Conservation (phyloP, 257 asterid genomes). For the Rehmannia glutinosa region DNA sequence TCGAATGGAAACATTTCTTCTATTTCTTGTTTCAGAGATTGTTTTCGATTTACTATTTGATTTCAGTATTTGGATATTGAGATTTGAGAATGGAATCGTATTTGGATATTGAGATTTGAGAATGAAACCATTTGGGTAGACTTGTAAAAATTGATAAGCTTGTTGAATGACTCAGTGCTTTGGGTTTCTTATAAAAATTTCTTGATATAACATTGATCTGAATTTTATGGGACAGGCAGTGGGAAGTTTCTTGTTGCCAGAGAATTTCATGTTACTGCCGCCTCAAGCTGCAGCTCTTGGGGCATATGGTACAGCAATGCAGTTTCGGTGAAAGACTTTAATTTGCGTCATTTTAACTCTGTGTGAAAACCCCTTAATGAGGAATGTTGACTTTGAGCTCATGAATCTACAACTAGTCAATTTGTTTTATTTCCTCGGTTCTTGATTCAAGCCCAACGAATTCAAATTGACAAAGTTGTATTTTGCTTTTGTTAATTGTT, state of each 20-base stretch:
- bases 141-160: background rate
- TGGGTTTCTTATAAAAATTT: background rate
- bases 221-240: background rate
- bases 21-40: background rate
- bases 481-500: background rate
- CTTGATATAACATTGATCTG: background rate
- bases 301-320: constrained; percentile 15
- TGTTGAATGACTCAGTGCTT: background rate
- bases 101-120: background rate
- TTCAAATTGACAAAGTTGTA: background rate
- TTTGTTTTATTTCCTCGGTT: background rate
- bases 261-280: constrained; percentile 1
- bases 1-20: background rate
- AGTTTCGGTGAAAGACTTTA: too few species aligned
- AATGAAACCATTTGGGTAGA: background rate
- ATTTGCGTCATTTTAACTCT: too few species aligned
- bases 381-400: background rate
- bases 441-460: background rate
- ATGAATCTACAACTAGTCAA: background rate
- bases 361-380: background rate
- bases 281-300: constrained; percentile 8
- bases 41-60: background rate
- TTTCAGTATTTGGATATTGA: background rate
- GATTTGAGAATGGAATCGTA: background rate
- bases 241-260: background rate